Percentiles rank a stretch among this genome's conserved stretches.
These are phyloP conservation scores for Aureobasidium subglaciale DNA, from an alignment of 2,329 filamentous ascomycete species.

Conservation along the genomic window DNA sequence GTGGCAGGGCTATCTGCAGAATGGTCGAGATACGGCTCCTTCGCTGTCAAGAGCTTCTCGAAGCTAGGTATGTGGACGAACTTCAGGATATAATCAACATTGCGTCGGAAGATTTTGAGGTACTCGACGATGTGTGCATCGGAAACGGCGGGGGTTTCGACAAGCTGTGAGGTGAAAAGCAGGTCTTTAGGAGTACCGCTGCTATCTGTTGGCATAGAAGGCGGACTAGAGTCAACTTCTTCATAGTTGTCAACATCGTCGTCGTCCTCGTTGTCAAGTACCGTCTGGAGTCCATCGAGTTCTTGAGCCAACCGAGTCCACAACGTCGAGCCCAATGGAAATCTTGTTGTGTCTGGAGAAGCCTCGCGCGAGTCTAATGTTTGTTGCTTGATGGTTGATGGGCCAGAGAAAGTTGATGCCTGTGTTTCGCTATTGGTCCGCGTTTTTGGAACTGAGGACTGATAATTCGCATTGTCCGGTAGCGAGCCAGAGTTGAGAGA, in stretches of 20 bases:
- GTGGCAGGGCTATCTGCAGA: not conserved
- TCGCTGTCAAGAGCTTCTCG: not conserved
- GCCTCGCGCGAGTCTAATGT: not conserved
- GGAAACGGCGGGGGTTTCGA: not conserved
- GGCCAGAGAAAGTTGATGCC: not conserved
- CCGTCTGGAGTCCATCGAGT: slow-evolving; percentile 6
- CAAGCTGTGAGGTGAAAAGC: not conserved
- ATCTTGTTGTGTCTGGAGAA: not conserved
- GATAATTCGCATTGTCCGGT: not conserved
- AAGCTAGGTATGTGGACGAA: slow-evolving; percentile 4
- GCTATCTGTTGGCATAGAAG: not conserved
- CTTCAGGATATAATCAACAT: not conserved
- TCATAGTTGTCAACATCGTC: not conserved
- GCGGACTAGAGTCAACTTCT: not conserved
- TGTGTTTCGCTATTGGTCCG: not conserved
- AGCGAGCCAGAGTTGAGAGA: slow-evolving; percentile 6
- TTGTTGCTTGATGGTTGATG: not conserved
- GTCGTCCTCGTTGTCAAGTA: slow-evolving; percentile 10
- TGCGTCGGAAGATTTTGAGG: not conserved
- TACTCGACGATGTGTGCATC: not conserved
- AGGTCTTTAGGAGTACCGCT: not conserved
- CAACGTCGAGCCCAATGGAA: slow-evolving; percentile 4
- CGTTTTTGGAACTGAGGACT: not conserved
- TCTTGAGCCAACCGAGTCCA: slow-evolving; percentile 8
- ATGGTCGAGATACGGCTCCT: slow-evolving; percentile 2